Evolutionary conservation across 1,139 yeast genomes (phyloP).

Genomic region (Taphrina pruni): DNA sequence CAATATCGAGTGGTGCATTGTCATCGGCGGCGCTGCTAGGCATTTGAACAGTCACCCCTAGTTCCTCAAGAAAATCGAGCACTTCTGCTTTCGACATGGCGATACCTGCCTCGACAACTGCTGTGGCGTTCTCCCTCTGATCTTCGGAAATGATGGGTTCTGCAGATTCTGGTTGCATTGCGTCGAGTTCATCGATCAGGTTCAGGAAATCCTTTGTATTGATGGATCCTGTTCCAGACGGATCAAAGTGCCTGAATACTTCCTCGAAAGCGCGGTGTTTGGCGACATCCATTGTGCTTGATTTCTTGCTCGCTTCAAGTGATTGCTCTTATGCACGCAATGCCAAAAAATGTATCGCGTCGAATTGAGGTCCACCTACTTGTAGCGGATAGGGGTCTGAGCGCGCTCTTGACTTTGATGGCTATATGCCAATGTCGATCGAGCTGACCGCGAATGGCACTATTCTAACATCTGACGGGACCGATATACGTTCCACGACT

Average conservation of each 20-base stretch:
- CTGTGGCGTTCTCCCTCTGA: constrained; percentile 23
- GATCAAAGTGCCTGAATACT: constrained; percentile 26
- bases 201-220: constrained; percentile 25
- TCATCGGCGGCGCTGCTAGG: not conserved
- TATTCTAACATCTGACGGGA: too few relatives aligned
- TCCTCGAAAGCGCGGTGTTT: constrained; percentile 24
- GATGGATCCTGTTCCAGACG: constrained; percentile 21
- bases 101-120: constrained; percentile 28
- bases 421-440: too few relatives aligned
- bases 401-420: too few relatives aligned
- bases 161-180: constrained; percentile 27
- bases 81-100: constrained; percentile 29
- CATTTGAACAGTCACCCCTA: constrained; percentile 20
- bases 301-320: too few relatives aligned
- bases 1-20: not conserved
- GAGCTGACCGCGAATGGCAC: too few relatives aligned
- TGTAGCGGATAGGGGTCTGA: not conserved
- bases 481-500: too few relatives aligned
- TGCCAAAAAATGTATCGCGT: not conserved
- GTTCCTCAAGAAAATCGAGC: constrained; percentile 11
- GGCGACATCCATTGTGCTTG: not conserved
- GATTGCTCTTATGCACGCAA: too few relatives aligned
- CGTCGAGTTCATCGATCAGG: constrained; percentile 34
- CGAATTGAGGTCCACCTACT: not conserved
- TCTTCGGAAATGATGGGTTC: constrained; percentile 30